These are phyloP conservation scores for Pseudopediastrum boryanum DNA, from an alignment of 139 green algal species.

Conservation along the genomic window DNA sequence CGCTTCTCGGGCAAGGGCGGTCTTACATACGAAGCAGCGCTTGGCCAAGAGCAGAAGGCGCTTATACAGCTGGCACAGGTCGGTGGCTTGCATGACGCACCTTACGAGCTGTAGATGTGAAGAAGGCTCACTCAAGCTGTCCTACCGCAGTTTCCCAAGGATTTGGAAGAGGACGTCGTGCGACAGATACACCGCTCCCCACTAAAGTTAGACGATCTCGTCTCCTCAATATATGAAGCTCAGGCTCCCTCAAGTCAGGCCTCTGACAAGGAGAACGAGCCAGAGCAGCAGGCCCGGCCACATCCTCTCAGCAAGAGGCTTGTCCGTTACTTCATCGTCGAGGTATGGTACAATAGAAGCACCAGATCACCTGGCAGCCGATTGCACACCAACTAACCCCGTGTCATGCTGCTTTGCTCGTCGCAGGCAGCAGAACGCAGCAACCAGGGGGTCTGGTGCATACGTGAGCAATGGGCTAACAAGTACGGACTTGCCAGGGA, in stretches of 20 bases:
- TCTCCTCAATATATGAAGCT: too few species aligned
- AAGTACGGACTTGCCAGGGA: constrained; percentile 17
- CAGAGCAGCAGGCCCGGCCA: too few species aligned
- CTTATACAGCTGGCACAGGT: not conserved
- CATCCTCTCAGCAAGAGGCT: constrained; percentile 13
- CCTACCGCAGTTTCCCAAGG: constrained; percentile 57
- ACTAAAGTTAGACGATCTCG: constrained; percentile 48
- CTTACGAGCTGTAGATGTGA: constrained; percentile 2
- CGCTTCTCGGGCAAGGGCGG: constrained; percentile 50
- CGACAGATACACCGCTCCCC: constrained; percentile 60
- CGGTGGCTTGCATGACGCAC: constrained; percentile 1
- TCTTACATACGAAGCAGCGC: constrained; percentile 78
- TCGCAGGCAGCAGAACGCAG: too few species aligned
- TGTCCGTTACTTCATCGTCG: constrained; percentile 13
- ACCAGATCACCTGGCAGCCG: too few species aligned
- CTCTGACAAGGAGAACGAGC: constrained; percentile 32
- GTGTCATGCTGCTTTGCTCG: too few species aligned
- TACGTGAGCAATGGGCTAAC: constrained; percentile 28
- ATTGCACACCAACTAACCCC: too few species aligned
- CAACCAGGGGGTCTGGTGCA: too few species aligned
- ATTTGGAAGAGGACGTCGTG: constrained; percentile 45
- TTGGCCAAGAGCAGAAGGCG: constrained; percentile 16
- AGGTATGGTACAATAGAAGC: too few species aligned
- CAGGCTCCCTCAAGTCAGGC: too few species aligned
- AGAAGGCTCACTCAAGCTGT: not conserved